Evolutionary conservation across 2,329 filamentous ascomycete species (phyloP), one percentile per base, ranked within the genome.

Genomic region (Pseudogymnoascus sp.): DNA sequence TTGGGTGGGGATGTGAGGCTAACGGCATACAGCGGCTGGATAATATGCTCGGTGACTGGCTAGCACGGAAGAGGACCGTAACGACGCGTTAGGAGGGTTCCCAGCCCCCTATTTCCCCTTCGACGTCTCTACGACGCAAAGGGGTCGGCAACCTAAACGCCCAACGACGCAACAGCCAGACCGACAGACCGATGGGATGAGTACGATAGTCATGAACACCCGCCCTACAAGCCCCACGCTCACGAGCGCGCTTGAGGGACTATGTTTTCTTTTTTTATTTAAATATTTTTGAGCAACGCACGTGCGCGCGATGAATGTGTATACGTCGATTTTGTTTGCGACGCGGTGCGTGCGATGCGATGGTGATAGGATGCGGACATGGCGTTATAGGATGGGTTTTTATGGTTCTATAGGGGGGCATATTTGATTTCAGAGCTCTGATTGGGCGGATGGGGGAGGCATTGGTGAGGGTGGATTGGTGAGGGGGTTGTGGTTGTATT

Each of bases 31-130:
- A 88, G 77, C 88, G 93, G 81, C 82, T 97, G 68, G 93, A 99
- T 76, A 86, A 89, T 19, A 86, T 96, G 84, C 82, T 96, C 50
- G 88, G 88, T 68, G 87, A 90, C 71, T 93, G 91, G 87, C 80
- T 96, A 71, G 82, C 89, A 74, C 79, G 87, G 73, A 82, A 91
- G 79, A 80, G 86, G 80, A 78, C 44, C 21, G 44, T 50, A 10
- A 16, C 44, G 14, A 50, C 44, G 44, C 44, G 44, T 21, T 50
- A 50, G 11, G 6, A 7, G 24, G 13, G 13, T 13, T 50, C 19
- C 1, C 11, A 21, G 1, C 11, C 19, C 42, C 11, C 11, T 16
- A 10, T 44, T 24, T 24, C 11, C 11, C 19, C 19, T 44, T 11
- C 42, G 19, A 14, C 11, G 2, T 24, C 42, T 44, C 42, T 19